Percentiles rank a stretch among this genome's conserved stretches.
Evolutionary conservation across 2,329 filamentous ascomycete species (phyloP).

Genomic region (Pseudogymnoascus sp.): DNA sequence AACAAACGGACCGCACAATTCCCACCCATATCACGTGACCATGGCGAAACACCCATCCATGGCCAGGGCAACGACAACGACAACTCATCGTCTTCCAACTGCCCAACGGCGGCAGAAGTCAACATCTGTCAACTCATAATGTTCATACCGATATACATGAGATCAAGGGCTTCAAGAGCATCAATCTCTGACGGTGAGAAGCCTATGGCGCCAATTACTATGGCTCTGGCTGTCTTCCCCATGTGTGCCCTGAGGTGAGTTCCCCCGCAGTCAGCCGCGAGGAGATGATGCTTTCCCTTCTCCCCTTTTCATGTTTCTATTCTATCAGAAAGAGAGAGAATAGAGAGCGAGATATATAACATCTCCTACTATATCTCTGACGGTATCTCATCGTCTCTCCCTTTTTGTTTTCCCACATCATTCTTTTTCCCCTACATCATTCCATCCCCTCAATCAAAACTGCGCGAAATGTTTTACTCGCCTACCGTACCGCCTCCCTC

Average conservation of each 20-base stretch:
- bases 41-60: neutral
- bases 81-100: constrained; percentile 5
- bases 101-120: neutral
- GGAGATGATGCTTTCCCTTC: neutral
- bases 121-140: constrained; percentile 5
- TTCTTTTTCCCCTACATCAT: neutral
- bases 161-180: constrained; percentile 2
- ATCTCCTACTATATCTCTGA: neutral
- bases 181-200: neutral
- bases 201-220: neutral
- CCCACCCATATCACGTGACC: neutral
- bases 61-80: neutral
- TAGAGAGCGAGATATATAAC: neutral
- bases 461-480: constrained; percentile 2
- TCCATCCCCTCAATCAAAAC: neutral
- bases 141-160: neutral
- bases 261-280: neutral
- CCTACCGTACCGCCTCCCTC: neutral
- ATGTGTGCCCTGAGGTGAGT: neutral
- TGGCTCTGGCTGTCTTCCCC: neutral
- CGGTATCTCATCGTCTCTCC: neutral
- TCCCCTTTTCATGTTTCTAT: neutral
- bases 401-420: neutral
- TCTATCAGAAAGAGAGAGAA: neutral
- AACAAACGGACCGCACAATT: neutral